Conservation (phyloP, 768 basidiomycete species). For the Cubamyces lactineus region DNA sequence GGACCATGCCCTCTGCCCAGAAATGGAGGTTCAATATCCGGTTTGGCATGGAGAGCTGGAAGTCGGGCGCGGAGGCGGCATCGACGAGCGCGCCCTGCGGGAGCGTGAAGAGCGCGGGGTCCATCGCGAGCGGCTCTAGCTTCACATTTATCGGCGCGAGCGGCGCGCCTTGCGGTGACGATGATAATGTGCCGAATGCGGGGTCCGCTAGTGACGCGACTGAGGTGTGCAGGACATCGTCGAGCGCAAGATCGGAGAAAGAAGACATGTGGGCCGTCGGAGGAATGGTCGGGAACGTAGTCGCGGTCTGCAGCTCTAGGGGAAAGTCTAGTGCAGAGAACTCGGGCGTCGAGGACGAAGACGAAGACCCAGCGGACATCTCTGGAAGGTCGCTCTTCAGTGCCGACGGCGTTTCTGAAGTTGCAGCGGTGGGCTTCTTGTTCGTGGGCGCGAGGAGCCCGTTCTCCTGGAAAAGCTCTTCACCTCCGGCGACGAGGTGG, state of each 20-base stretch:
- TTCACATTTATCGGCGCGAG: slow-evolving; percentile 27
- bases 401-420: slow-evolving; percentile 13
- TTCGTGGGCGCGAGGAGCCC: slow-evolving; percentile 55
- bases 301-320: slow-evolving; percentile 10
- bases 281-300: slow-evolving; percentile 18
- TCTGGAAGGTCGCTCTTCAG: slow-evolving; percentile 19
- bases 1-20: slow-evolving; percentile 70
- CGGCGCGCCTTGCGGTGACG: slow-evolving; percentile 19
- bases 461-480: slow-evolving; percentile 59
- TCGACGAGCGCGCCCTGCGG: slow-evolving; percentile 24
- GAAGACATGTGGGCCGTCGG: slow-evolving; percentile 8
- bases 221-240: slow-evolving; percentile 14
- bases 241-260: slow-evolving; percentile 18
- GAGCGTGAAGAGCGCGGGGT: slow-evolving; percentile 30
- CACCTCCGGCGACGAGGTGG: slow-evolving; percentile 79
- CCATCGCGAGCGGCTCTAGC: slow-evolving; percentile 34
- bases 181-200: slow-evolving; percentile 14
- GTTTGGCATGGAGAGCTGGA: slow-evolving; percentile 35
- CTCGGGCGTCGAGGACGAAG: slow-evolving; percentile 38
- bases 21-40: slow-evolving; percentile 50
- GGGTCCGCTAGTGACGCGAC: slow-evolving; percentile 15
- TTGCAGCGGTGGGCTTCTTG: slow-evolving; percentile 19
- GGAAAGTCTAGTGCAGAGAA: slow-evolving; percentile 25
- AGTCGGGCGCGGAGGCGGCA: slow-evolving; percentile 22
- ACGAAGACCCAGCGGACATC: slow-evolving; percentile 27